Percentiles rank a stretch among this genome's conserved stretches.
Evolutionary conservation across 2,329 filamentous ascomycete genomes (phyloP).

Genomic region (Penicillium nordicum): DNA sequence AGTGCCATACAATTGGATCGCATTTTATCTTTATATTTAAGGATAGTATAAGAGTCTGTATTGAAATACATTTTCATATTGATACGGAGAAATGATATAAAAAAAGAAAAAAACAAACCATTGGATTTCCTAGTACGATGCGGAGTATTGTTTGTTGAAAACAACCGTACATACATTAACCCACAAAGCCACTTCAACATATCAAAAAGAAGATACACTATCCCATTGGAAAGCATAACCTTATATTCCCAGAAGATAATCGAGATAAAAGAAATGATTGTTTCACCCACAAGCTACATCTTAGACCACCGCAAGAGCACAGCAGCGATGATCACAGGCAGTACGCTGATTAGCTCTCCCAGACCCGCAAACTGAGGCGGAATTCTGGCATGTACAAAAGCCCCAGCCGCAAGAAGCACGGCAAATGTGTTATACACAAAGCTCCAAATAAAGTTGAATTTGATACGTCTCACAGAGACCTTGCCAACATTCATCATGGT

Average conservation of each 20-base stretch:
- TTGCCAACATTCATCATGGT: background rate
- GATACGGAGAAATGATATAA: background rate
- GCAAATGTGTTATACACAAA: background rate
- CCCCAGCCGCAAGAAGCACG: background rate
- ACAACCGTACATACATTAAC: background rate
- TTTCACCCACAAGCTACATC: background rate
- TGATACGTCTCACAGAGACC: background rate
- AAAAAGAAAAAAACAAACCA: background rate
- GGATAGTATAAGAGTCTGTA: too few species aligned
- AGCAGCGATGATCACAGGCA: background rate
- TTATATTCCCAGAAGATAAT: background rate
- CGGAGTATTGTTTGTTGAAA: background rate
- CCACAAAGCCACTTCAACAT: background rate
- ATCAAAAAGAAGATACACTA: background rate
- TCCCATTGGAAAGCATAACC: background rate
- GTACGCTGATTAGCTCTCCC: background rate
- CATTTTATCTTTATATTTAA: too few species aligned
- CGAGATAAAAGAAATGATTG: background rate
- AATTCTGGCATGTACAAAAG: background rate
- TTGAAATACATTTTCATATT: background rate
- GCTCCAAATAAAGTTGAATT: background rate
- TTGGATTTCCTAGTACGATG: background rate
- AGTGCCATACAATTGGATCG: background rate
- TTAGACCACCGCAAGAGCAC: background rate
- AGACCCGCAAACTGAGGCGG: background rate